Conservation (phyloP, 1,139 yeast species). For the Candida neerlandica region DNA sequence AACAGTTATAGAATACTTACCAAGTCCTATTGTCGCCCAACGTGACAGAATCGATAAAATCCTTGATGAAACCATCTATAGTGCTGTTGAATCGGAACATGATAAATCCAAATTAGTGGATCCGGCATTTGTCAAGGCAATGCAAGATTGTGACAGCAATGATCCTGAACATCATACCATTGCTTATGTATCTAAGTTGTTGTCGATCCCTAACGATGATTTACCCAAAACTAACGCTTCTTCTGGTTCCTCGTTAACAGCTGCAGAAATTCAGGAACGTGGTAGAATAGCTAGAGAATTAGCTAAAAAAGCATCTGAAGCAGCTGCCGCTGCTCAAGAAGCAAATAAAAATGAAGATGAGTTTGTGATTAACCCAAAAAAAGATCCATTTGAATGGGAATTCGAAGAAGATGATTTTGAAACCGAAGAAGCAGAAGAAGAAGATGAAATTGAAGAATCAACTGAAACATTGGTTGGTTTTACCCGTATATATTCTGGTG, state of each 20-base stretch:
- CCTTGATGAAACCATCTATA: conserved; percentile 48
- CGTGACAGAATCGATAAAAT: conserved; percentile 67
- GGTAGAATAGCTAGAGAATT: conserved; percentile 70
- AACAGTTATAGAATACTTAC: conserved; percentile 81
- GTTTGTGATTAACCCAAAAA: conserved; percentile 32
- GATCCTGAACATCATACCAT: conserved; percentile 59
- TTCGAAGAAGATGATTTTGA: conserved; percentile 44
- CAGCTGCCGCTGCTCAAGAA: conserved; percentile 38
- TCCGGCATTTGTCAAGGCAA: conserved; percentile 50
- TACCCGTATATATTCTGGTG: conserved; percentile 87
- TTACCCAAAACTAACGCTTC: conserved; percentile 58
- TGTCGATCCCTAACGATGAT: conserved; percentile 81
- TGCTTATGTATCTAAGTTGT: conserved; percentile 88
- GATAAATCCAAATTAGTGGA: conserved; percentile 42
- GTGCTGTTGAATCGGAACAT: conserved; percentile 44
- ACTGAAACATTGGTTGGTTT: conserved; percentile 80
- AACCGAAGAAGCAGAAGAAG: conserved; percentile 40
- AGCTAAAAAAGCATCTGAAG: conserved; percentile 70
- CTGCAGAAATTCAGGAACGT: conserved; percentile 68
- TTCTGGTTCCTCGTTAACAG: conserved; percentile 34
- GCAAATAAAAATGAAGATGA: conserved; percentile 27
- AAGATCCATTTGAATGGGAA: conserved; percentile 50
- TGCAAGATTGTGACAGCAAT: conserved; percentile 60
- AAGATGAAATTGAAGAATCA: conserved; percentile 44
- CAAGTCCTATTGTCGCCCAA: conserved; percentile 83